These are phyloP conservation scores for Davidsoniella eucalypti DNA, from an alignment of 2,329 filamentous ascomycete species.

Conservation along the genomic window DNA sequence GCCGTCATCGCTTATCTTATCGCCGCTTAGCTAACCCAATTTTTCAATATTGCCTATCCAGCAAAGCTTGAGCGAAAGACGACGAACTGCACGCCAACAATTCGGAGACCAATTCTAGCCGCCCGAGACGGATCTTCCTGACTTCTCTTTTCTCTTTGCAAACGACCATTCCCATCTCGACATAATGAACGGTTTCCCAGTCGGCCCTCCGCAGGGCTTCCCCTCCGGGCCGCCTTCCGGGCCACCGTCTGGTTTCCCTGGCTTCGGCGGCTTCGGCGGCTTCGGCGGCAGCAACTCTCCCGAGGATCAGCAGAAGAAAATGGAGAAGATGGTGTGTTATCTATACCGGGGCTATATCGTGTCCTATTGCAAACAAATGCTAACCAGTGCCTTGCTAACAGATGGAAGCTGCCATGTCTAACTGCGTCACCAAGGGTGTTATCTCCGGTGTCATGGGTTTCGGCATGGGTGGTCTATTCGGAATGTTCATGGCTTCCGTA, in stretches of 20 bases:
- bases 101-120: too few relatives aligned
- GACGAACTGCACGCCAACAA: too few relatives aligned
- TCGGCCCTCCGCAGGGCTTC: too few relatives aligned
- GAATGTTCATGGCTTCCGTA: constrained; percentile 95
- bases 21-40: too few relatives aligned
- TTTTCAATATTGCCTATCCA: not conserved
- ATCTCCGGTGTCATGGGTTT: constrained; percentile 91
- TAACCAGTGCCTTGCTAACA: constrained; percentile 20
- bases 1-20: too few relatives aligned
- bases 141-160: too few relatives aligned
- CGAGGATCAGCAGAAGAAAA: constrained; percentile 14
- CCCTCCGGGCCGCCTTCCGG: constrained; percentile 1
- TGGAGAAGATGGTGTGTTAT: constrained; percentile 13
- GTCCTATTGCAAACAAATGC: too few relatives aligned
- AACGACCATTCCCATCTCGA: not conserved
- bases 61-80: too few relatives aligned
- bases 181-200: constrained; percentile 3
- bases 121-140: too few relatives aligned
- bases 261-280: constrained; percentile 1
- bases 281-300: constrained; percentile 2
- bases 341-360: too few relatives aligned
- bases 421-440: constrained; percentile 72
- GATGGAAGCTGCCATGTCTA: constrained; percentile 81
- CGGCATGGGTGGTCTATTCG: constrained; percentile 82
- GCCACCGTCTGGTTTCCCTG: constrained; percentile 3